Percentiles rank a stretch among this genome's conserved stretches.
These are phyloP conservation scores for Dictyostelium intermedium DNA, from an alignment of 78 protist genomes.

Conservation along the genomic window DNA sequence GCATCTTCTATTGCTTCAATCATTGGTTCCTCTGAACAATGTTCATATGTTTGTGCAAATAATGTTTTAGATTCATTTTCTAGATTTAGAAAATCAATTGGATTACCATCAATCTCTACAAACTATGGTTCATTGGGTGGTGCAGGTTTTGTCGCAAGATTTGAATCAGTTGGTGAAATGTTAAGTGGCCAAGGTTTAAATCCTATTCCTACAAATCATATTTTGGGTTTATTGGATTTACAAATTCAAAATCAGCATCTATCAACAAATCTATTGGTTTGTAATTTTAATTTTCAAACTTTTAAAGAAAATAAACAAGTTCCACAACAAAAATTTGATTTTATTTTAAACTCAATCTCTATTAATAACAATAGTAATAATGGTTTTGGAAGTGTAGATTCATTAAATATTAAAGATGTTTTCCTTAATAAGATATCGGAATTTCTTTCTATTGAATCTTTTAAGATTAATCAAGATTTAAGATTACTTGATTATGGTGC, in stretches of 20 bases:
- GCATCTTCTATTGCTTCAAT: constrained; percentile 48
- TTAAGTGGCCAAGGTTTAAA: not conserved
- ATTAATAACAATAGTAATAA: not conserved
- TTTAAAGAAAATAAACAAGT: not conserved
- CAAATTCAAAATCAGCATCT: not conserved
- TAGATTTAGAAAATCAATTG: constrained; percentile 28
- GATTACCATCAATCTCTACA: constrained; percentile 21
- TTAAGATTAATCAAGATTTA: constrained; percentile 13
- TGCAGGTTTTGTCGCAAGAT: constrained; percentile 19
- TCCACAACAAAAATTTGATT: not conserved
- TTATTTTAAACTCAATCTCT: no score
- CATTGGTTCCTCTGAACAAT: constrained; percentile 63
- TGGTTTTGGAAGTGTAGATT: not conserved
- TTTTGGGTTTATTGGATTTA: not conserved
- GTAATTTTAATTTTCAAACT: not conserved
- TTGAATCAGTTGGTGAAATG: not conserved
- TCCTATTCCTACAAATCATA: not conserved
- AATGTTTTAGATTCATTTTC: constrained; percentile 73
- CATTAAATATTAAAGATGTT: not conserved
- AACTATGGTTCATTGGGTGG: constrained; percentile 76
- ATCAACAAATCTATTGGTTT: not conserved
- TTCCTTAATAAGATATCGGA: constrained; percentile 19
- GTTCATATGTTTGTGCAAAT: constrained; percentile 84
- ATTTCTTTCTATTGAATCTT: constrained; percentile 1
- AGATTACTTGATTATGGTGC: constrained; percentile 11